These are phyloP conservation scores for Trichoderma koningii DNA, from an alignment of 2,329 filamentous ascomycete species.

Conservation along the genomic window DNA sequence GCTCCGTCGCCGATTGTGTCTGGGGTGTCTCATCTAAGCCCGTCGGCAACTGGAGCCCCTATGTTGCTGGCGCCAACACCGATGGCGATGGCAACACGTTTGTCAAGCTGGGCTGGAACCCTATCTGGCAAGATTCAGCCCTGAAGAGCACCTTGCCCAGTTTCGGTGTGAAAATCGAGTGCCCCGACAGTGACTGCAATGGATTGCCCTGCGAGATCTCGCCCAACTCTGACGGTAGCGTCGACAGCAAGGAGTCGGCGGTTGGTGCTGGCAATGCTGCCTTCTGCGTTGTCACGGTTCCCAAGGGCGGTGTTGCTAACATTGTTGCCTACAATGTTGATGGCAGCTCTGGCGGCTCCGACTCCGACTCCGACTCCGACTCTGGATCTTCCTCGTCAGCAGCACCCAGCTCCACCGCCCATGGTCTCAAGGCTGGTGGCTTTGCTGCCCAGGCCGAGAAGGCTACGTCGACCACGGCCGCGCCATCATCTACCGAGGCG, in stretches of 20 bases:
- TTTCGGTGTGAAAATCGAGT: slow-evolving; percentile 71
- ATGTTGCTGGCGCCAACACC: slow-evolving; percentile 74
- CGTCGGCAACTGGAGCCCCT: slow-evolving; percentile 75
- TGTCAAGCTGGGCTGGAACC: slow-evolving; percentile 77
- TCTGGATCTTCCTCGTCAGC: slow-evolving; percentile 17
- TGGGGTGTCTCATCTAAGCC: slow-evolving; percentile 68
- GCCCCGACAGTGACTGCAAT: slow-evolving; percentile 65
- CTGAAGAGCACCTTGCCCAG: slow-evolving; percentile 60
- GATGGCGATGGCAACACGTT: slow-evolving; percentile 66
- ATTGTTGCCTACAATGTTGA: slow-evolving; percentile 62
- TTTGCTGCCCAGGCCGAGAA: slow-evolving; percentile 18
- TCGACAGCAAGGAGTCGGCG: slow-evolving; percentile 56
- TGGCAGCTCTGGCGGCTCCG: slow-evolving; percentile 36
- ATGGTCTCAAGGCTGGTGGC: slow-evolving; percentile 28
- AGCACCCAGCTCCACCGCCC: slow-evolving; percentile 8
- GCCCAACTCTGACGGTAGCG: slow-evolving; percentile 59
- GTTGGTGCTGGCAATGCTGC: slow-evolving; percentile 66
- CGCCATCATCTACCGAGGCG: slow-evolving; percentile 21
- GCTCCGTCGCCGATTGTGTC: slow-evolving; percentile 63
- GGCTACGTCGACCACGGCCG: slow-evolving; percentile 21
- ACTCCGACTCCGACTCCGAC: slow-evolving; percentile 28
- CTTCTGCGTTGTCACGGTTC: slow-evolving; percentile 78
- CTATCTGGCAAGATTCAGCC: slow-evolving; percentile 63
- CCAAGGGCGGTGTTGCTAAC: slow-evolving; percentile 65
- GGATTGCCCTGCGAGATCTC: slow-evolving; percentile 75